Evolutionary conservation across 2,329 filamentous ascomycete genomes (phyloP).

Genomic region (Arthrobotrys sinensis): DNA sequence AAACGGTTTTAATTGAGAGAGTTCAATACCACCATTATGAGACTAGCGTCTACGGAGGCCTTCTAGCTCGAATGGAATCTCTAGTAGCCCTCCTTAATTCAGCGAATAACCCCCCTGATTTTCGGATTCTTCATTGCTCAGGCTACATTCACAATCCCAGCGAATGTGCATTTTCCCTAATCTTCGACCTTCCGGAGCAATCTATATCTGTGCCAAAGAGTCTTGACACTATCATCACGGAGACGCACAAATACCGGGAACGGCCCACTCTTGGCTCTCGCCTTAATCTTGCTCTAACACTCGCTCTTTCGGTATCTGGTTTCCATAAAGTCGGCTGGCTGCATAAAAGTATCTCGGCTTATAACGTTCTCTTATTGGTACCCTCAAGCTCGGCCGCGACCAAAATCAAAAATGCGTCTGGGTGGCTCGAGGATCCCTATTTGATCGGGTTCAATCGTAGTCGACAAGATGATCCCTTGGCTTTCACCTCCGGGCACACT

Average conservation of each 20-base stretch:
- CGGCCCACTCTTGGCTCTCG: constrained; percentile 34
- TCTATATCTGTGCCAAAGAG: constrained; percentile 18
- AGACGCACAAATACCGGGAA: constrained; percentile 22
- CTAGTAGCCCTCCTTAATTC: constrained; percentile 29
- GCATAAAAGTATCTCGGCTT: constrained; percentile 42
- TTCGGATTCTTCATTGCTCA: constrained; percentile 41
- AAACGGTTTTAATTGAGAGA: constrained; percentile 39
- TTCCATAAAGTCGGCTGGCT: constrained; percentile 55
- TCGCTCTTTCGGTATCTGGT: constrained; percentile 29
- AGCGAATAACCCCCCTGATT: constrained; percentile 3
- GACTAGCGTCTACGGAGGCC: constrained; percentile 24
- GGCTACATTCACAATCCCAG: constrained; percentile 29
- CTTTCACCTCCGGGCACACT: constrained; percentile 26
- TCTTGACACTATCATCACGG: constrained; percentile 15
- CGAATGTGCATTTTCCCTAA: constrained; percentile 37
- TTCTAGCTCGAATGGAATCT: constrained; percentile 30
- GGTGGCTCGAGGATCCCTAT: constrained; percentile 38
- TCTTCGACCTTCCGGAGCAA: constrained; percentile 37
- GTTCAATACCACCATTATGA: constrained; percentile 28
- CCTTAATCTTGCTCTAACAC: constrained; percentile 34
- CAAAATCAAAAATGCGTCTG: neutral
- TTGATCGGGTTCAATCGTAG: constrained; percentile 48
- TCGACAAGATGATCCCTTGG: constrained; percentile 30
- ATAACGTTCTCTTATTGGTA: constrained; percentile 44
- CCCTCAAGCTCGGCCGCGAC: neutral